Base-by-base conservation (phyloP, 129 eudicot genomes). In the Artemisia argyi region DNA sequence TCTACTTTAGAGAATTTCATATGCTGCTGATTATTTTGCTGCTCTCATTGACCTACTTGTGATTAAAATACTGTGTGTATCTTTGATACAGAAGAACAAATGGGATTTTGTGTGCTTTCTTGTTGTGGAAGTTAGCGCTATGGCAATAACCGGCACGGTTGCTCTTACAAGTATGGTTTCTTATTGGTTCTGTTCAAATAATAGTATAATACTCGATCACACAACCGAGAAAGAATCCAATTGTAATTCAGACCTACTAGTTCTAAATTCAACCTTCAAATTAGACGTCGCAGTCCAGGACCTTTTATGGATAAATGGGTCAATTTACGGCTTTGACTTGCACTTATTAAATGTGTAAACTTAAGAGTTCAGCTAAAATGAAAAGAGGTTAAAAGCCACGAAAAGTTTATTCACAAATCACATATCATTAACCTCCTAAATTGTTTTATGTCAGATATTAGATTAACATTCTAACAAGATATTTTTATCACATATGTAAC, bases 71-170 rank as follows among this genome's bases (percentile, higher is more conserved):
- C 65, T 57, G 20, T 72, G 77, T 47, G 4, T 5, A 66, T 65
- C 49, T 70, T 71, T 42, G 26, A 61, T 68, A 61, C 97, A 94
- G 99, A 94, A 80, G 69, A 90, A 90, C 94, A 94, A 94, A 83
- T 81, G 99, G 99, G 99, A 95, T 71, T 95, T 95, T 77, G 81
- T 91, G 83, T 16, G 83, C 76, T 95, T 91, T 81, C 96, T 95
- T 68, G 61, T 86, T 48, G 81, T 90, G 46, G 97, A 91, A 83
- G 91, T 85, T 65, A 49, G 83, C 46, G 99, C 99, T 13, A 90
- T 94, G 99, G 48, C 80, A 65, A 76, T 88, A 66, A 90, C 97
- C 28, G 97, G 96, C 48, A 56, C 69, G 28, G 91, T 90, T 68
- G 83, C 99, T 80, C 80, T 90, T 42, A 85, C 89, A 83, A 84